Evolutionary conservation across 2,329 filamentous ascomycete species (phyloP), one percentile per base, ranked within the genome.

Genomic region (Lasiodiplodia sp.): DNA sequence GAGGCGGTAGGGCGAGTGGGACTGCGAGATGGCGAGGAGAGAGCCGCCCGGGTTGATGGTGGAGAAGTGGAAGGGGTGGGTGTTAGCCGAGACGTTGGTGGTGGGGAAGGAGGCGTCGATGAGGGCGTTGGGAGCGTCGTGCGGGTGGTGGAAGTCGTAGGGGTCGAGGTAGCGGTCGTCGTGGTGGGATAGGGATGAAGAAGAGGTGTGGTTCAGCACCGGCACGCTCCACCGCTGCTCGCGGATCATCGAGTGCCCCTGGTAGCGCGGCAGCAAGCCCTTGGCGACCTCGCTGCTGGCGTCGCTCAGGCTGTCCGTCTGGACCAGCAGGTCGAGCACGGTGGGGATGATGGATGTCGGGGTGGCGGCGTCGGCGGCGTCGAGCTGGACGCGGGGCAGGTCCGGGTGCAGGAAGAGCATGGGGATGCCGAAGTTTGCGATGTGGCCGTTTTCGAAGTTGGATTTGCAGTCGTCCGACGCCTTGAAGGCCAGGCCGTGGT

Each of bases 201-300:
- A 6, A 0, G 40, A 47, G 2, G 44, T n/a, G 18, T 21, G 18
- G 44, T 47, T 34, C 7, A 38, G 7, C 6, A 31, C 21, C 12
- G 57, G 57, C n/a, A 60, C 57, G 37, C 12, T 8, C 57, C 57
- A 60, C 2, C 10, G 12, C 37, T 37, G 60, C 28, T 52, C 25
- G 10, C 82, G 79, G 62, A 84, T 78, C n/a, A 84, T 75, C 0
- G 82, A 83, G 70, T 84, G 82, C 12, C 81, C 82, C 75, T 84
- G 80, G 72, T 84, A 84, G 52, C 83, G 75, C 21, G 80, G 77
- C 11, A 82, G 76, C 3, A 85, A 73, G 64, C 82, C 78, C 6
- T 73, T 72, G n/a, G 81, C 81, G 1, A 77, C 77, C 1, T 72
- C 68, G 2, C 72, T 72, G 58, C 79, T 78, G 21, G 73, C 68